Conservation (phyloP, 192 early-diverging fungal genomes). For the Tieghemiomyces parasiticus region DNA sequence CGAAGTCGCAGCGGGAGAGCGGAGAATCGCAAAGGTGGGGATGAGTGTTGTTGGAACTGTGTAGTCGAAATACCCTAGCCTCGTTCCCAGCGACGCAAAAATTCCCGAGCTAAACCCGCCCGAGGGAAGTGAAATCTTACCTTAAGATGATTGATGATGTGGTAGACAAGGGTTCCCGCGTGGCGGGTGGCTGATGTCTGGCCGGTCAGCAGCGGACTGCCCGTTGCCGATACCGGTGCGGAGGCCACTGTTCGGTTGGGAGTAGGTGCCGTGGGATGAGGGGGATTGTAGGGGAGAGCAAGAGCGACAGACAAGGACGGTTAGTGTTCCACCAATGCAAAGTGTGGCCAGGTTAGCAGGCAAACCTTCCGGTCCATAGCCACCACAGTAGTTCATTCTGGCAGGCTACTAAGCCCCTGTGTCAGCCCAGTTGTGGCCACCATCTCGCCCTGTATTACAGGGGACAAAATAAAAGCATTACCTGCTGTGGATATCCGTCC, state of each 20-base stretch:
- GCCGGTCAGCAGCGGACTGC: background rate
- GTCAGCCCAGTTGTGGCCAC: too few species aligned
- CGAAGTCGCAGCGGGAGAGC: slow-evolving; percentile 19
- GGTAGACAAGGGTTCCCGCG: slow-evolving; percentile 34
- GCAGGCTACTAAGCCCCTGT: too few species aligned
- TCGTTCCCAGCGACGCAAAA: background rate
- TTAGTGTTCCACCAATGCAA: too few species aligned
- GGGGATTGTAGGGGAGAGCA: too few species aligned
- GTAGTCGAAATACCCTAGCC: background rate
- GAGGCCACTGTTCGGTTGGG: too few species aligned
- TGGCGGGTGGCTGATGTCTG: slow-evolving; percentile 20
- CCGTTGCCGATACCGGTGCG: background rate
- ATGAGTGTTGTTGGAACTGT: background rate
- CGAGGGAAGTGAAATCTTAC: slow-evolving; percentile 11
- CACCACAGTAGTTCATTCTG: too few species aligned
- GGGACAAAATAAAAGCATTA: too few species aligned
- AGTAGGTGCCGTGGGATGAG: too few species aligned
- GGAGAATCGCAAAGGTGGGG: background rate
- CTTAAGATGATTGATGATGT: slow-evolving; percentile 38
- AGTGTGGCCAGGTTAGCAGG: too few species aligned
- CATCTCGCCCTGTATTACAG: too few species aligned
- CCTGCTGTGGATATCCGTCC: slow-evolving; percentile 20
- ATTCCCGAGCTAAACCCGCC: background rate
- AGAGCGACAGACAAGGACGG: too few species aligned
- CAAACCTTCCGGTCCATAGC: too few species aligned